These are phyloP conservation scores for Collybiopsis luxurians DNA, from an alignment of 768 basidiomycete species.

Conservation along the genomic window DNA sequence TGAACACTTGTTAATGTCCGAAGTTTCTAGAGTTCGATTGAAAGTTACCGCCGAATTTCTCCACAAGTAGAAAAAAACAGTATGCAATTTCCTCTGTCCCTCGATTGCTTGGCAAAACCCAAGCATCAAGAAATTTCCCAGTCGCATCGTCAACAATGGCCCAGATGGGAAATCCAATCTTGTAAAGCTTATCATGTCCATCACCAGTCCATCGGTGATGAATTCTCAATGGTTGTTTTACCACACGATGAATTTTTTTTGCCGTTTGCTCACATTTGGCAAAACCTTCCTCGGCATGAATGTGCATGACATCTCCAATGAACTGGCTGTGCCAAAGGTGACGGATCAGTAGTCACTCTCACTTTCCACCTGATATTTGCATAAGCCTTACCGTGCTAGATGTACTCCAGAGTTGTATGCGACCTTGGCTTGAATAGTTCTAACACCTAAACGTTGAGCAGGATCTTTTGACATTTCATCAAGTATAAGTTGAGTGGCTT, in stretches of 20 bases:
- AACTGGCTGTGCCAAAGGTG: constrained; percentile 9
- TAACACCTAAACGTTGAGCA: constrained; percentile 22
- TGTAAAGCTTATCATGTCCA: constrained; percentile 31
- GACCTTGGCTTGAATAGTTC: constrained; percentile 26
- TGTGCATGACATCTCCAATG: constrained; percentile 17
- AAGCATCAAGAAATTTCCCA: constrained; percentile 25
- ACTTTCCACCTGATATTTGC: too few relatives aligned
- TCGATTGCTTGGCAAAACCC: constrained; percentile 31
- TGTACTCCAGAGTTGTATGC: constrained; percentile 27
- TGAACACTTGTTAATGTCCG: not conserved
- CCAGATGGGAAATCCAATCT: constrained; percentile 28
- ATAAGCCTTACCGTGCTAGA: constrained; percentile 22
- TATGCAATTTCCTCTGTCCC: constrained; percentile 21
- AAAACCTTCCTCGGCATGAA: constrained; percentile 23
- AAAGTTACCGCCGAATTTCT: constrained; percentile 15
- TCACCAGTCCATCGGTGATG: constrained; percentile 31
- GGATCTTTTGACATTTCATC: constrained; percentile 34
- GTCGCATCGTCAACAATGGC: constrained; percentile 22
- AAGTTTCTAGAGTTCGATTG: not conserved
- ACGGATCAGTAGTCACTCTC: not conserved
- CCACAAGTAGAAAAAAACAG: constrained; percentile 21
- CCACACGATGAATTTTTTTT: constrained; percentile 19
- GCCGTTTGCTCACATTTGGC: constrained; percentile 17
- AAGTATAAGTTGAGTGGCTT: constrained; percentile 22
- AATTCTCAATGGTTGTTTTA: constrained; percentile 20